Percentiles rank a stretch among this genome's conserved stretches.
Evolutionary conservation across 768 basidiomycete species (phyloP).

Genomic region (Podaxis rugospora): DNA sequence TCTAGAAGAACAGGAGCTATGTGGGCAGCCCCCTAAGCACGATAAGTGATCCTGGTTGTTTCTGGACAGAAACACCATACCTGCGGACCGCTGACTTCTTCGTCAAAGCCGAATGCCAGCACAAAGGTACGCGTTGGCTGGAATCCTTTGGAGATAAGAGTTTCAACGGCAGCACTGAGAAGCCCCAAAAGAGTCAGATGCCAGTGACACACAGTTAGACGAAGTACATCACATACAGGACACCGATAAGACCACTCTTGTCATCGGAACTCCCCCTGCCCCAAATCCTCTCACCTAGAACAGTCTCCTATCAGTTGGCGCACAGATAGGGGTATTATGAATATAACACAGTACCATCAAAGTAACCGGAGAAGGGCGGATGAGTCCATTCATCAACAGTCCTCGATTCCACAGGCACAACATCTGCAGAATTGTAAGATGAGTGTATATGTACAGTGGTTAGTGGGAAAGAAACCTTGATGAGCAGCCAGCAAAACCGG

Average conservation of each 20-base stretch:
- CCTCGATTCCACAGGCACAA: slow-evolving; percentile 59
- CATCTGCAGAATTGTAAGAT: slow-evolving; percentile 36
- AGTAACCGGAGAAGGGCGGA: slow-evolving; percentile 61
- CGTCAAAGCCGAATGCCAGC: slow-evolving; percentile 72
- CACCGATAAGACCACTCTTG: slow-evolving; percentile 70
- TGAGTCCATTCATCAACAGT: slow-evolving; percentile 55
- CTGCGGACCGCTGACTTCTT: slow-evolving; percentile 55
- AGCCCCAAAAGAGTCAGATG: not conserved
- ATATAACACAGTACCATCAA: slow-evolving; percentile 38
- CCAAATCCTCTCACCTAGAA: slow-evolving; percentile 53
- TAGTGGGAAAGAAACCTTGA: slow-evolving; percentile 40
- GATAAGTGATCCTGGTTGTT: not conserved
- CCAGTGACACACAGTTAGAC: not conserved
- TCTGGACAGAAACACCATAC: slow-evolving; percentile 21
- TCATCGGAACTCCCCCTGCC: slow-evolving; percentile 74
- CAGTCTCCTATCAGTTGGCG: not conserved
- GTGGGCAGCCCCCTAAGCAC: slow-evolving; percentile 46
- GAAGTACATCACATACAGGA: slow-evolving; percentile 37
- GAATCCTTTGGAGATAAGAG: slow-evolving; percentile 58
- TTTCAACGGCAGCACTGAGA: slow-evolving; percentile 52
- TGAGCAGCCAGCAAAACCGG: slow-evolving; percentile 68
- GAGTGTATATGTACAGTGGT: not conserved
- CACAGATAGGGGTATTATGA: not conserved
- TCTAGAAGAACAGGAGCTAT: slow-evolving; percentile 45
- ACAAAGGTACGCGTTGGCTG: slow-evolving; percentile 60